A percentile compares a stretch with the other conserved stretches of the same genome.
phyloP scores from a whole-genome alignment of 2,329 filamentous ascomycete species.

The Botrytis porri region DNA sequence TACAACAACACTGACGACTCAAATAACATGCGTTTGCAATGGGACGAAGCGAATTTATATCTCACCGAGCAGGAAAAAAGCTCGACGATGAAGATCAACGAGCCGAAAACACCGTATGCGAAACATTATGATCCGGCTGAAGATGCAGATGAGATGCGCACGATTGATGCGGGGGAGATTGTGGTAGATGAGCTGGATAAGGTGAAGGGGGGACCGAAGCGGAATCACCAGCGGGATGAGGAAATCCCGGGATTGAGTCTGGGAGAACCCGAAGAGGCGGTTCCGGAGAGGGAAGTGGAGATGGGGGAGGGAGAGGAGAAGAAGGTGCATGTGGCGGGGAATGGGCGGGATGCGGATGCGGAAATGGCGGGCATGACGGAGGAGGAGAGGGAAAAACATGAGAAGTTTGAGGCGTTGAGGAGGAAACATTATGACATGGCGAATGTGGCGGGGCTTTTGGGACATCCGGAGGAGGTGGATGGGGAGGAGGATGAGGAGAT shows the following conservation, averaged over 20 bases:
- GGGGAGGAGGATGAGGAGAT: slow-evolving; percentile 52
- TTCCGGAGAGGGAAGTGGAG: slow-evolving; percentile 49
- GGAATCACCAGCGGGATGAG: slow-evolving; percentile 49
- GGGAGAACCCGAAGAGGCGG: slow-evolving; percentile 81
- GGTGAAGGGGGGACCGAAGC: not conserved
- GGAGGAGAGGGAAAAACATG: slow-evolving; percentile 88
- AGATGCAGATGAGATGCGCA: slow-evolving; percentile 67
- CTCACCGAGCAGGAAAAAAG: slow-evolving; percentile 94
- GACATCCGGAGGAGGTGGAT: slow-evolving; percentile 66
- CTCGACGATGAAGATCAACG: slow-evolving; percentile 97
- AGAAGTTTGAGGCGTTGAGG: slow-evolving; percentile 82
- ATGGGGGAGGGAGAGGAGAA: slow-evolving; percentile 54
- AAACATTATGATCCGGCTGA: slow-evolving; percentile 87
- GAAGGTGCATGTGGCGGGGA: slow-evolving; percentile 67
- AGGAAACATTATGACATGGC: slow-evolving; percentile 99
- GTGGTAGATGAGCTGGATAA: slow-evolving; percentile 65
- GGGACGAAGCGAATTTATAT: slow-evolving; percentile 98
- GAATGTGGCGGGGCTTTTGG: slow-evolving; percentile 83
- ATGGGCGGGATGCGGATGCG: slow-evolving; percentile 49
- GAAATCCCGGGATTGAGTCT: slow-evolving; percentile 91
- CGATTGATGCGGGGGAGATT: slow-evolving; percentile 67
- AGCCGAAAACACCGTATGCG: slow-evolving; percentile 96
- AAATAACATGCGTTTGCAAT: slow-evolving; percentile 76
- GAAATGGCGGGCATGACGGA: slow-evolving; percentile 51
- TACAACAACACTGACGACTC: slow-evolving; percentile 41